Conservation (phyloP, 169 alveolate species). For the Plasmodium coatneyi region DNA sequence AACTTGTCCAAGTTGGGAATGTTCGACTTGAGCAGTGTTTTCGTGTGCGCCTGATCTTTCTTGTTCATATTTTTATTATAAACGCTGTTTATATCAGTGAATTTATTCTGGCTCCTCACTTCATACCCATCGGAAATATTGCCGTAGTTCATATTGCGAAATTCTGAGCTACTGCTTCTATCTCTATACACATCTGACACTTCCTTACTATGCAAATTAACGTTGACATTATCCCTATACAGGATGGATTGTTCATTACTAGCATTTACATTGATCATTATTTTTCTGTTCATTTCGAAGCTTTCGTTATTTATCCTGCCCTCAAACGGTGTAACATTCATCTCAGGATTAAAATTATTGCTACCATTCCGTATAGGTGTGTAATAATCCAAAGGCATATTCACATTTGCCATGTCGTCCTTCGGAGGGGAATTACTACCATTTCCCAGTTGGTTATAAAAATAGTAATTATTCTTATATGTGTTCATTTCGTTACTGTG, state of each 20-base stretch:
- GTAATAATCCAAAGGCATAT: neutral
- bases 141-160: neutral
- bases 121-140: neutral
- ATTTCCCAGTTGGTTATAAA: neutral
- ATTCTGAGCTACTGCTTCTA: neutral
- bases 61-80: slow-evolving; percentile 6
- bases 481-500: neutral
- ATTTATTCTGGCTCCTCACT: neutral
- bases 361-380: neutral
- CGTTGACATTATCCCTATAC: neutral
- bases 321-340: neutral
- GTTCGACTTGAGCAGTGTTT: neutral
- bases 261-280: neutral
- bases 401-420: neutral
- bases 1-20: slow-evolving; percentile 14
- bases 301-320: slow-evolving; percentile 8
- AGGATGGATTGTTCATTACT: neutral
- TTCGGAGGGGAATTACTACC: neutral
- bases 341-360: neutral
- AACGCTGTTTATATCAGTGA: neutral
- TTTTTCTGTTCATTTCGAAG: neutral
- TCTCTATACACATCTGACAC: neutral
- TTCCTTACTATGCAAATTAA: neutral
- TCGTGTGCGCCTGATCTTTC: slow-evolving; percentile 11
- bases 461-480: slow-evolving; percentile 5